Percentiles rank a stretch among this genome's conserved stretches.
Evolutionary conservation across 345 rosid species (phyloP).

Genomic region (Gossypium longicalyx): DNA sequence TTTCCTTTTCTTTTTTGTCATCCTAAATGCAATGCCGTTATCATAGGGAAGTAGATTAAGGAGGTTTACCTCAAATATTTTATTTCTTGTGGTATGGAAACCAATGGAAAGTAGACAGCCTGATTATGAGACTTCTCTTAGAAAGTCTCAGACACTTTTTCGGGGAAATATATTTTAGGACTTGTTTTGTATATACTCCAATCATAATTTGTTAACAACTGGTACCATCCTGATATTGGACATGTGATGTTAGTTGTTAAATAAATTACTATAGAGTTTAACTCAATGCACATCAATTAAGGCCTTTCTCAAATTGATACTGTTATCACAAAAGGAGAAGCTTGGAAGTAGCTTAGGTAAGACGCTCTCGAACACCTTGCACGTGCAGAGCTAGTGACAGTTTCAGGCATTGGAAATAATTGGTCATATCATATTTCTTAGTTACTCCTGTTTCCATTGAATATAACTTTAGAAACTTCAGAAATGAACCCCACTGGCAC

Average conservation of each 20-base stretch:
- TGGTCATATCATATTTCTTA: background rate
- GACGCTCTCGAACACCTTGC: background rate
- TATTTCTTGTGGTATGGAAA: background rate
- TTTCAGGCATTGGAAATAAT: background rate
- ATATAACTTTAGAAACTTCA: background rate
- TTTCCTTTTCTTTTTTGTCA: slow-evolving; percentile 3
- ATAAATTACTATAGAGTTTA: background rate
- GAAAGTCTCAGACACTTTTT: background rate
- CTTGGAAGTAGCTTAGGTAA: background rate
- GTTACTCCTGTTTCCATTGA: background rate
- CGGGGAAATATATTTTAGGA: too few species aligned
- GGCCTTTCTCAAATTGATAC: background rate
- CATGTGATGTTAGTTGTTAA: background rate
- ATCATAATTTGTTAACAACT: background rate
- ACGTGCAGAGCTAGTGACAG: background rate
- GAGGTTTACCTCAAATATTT: background rate
- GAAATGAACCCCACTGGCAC: background rate
- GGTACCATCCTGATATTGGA: background rate
- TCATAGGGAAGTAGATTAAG: background rate
- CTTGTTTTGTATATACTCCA: background rate
- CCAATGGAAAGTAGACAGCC: background rate
- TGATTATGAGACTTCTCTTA: background rate
- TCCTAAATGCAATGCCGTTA: background rate
- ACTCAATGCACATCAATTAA: background rate
- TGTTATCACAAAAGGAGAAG: background rate